Evolutionary conservation across 2,329 filamentous ascomycete species (phyloP), one percentile per base, ranked within the genome.

Genomic region (Coniella vitis): DNA sequence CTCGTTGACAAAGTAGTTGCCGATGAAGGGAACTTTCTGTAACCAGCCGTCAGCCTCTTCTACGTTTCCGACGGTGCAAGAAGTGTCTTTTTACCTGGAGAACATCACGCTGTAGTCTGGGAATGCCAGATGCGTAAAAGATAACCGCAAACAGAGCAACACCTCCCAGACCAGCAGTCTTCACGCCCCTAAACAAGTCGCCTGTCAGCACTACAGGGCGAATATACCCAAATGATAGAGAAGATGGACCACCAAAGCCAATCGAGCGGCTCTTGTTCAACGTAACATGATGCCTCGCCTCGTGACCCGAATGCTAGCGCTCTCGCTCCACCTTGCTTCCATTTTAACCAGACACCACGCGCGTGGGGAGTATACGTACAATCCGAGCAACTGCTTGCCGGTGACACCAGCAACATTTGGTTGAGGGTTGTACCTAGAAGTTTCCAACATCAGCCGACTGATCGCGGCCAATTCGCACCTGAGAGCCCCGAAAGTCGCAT

Each of bases 121-220:
- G 81, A 42, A 84, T 75, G 57, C 81, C 80, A 36, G 79, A 82
- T 56, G 76, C 70, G 63, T 70, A 80, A 72, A 77, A 79, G 58
- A 83, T 72, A 55, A 80, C 68, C 55, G 69, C 77, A 55, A 80
- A 71, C 58, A 73, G 73, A 53, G 75, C 77, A 51, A 78, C 76
- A 53, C 69, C 79, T 51, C 78, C 79, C 60, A 80, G 81, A 47
- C 71, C 68, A 51, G 69, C 78, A 42, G 74, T 57, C 55, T 72
- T 77, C 54, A 75, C 48, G 52, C 71, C 74, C 54, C 79, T 83
- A 54, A 54, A 38, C 42, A 17, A 13, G n/a, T 14, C 4, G 31
- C 7, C 8, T 34, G 39, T 22, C 9, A 20, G 54, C 56, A 46
- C 56, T 16, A 51, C 54, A 44, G 54, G 49, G 4, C 1, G 5